Conservation (phyloP, 495 filamentous ascomycete genomes). For the Aspergillus leporis region DNA sequence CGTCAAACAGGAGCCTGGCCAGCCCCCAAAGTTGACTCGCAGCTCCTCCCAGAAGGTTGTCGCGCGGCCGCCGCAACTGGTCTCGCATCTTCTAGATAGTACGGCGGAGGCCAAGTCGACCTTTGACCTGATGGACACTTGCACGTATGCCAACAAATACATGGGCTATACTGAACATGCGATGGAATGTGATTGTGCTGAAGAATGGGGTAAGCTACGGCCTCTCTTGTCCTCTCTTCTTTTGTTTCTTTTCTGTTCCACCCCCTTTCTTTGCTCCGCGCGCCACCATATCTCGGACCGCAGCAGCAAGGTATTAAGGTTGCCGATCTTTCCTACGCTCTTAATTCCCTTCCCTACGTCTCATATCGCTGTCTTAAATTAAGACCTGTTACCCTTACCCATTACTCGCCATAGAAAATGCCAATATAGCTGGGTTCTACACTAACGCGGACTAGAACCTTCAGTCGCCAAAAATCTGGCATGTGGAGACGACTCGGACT, state of each 20-base stretch:
- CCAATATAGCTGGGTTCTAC: background rate
- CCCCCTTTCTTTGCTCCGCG: background rate
- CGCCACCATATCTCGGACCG: background rate
- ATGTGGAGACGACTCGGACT: constrained; percentile 96
- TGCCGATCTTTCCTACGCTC: background rate
- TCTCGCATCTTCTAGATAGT: constrained; percentile 67
- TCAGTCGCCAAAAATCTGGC: constrained; percentile 68
- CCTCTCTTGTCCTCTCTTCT: constrained; percentile 10
- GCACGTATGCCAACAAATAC: constrained; percentile 83
- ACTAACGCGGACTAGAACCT: constrained; percentile 54
- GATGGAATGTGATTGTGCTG: constrained; percentile 91
- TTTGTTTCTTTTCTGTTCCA: background rate
- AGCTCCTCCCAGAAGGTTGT: constrained; percentile 71
- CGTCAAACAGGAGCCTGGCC: constrained; percentile 64
- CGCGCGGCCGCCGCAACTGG: constrained; percentile 61
- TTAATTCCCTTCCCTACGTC: no score
- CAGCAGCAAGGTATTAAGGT: background rate
- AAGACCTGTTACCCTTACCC: no score
- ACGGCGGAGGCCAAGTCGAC: constrained; percentile 70
- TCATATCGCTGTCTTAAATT: no score
- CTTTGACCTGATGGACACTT: constrained; percentile 81
- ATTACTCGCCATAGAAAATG: background rate
- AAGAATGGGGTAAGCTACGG: constrained; percentile 87
- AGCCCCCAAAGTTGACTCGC: constrained; percentile 71
- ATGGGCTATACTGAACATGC: constrained; percentile 90